Evolutionary conservation across 805 yeast genomes (phyloP).

Genomic region (Yarrowia yakushimensis): DNA sequence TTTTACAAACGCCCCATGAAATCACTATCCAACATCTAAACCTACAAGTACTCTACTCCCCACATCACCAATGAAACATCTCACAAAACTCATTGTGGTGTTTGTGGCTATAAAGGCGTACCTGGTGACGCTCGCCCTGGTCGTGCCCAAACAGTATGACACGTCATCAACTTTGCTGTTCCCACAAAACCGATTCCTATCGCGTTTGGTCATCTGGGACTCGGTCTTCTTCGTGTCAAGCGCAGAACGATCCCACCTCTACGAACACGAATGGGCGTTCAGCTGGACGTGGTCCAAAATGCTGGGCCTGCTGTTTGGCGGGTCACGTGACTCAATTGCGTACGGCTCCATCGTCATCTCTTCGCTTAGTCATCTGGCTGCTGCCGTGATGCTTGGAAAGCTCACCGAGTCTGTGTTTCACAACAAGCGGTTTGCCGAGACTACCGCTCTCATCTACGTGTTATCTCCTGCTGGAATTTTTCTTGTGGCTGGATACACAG

Average conservation of each 20-base stretch:
- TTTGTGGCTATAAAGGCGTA: constrained; percentile 8
- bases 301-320: neutral
- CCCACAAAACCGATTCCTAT: neutral
- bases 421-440: constrained; percentile 34
- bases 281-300: constrained; percentile 71
- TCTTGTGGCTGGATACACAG: constrained; percentile 70
- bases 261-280: constrained; percentile 89
- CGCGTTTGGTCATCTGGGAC: constrained; percentile 72
- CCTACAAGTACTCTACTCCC: neutral
- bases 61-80: neutral
- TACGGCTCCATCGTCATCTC: constrained; percentile 49
- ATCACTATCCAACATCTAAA: no score
- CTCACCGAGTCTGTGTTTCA: constrained; percentile 42
- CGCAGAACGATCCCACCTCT: constrained; percentile 50
- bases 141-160: constrained; percentile 14
- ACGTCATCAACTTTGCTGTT: constrained; percentile 6
- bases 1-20: no score
- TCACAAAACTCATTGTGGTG: neutral
- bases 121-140: neutral
- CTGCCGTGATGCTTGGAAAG: constrained; percentile 48
- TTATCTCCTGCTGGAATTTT: constrained; percentile 82
- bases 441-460: constrained; percentile 48
- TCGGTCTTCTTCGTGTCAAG: constrained; percentile 67
- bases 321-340: constrained; percentile 33
- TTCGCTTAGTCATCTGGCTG: constrained; percentile 50